These are phyloP conservation scores for Beauveria medogensis DNA, from an alignment of 2,329 filamentous ascomycete species.

Conservation along the genomic window DNA sequence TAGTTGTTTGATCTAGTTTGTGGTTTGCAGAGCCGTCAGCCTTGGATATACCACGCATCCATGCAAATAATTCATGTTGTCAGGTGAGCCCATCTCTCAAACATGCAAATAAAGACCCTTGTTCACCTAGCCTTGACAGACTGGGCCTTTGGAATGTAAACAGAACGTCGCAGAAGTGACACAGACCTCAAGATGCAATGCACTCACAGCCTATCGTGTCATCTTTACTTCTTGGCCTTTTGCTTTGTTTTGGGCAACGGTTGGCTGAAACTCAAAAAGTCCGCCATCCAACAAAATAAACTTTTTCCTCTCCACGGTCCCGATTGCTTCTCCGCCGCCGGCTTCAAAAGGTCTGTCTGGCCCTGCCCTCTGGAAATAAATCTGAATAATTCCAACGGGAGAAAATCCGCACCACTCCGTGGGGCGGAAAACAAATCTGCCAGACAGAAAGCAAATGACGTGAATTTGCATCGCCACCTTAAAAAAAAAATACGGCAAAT, in stretches of 20 bases:
- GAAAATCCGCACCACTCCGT: too few relatives aligned
- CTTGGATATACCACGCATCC: neutral
- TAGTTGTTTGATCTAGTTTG: too few relatives aligned
- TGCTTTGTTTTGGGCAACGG: neutral
- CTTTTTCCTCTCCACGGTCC: neutral
- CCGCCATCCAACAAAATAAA: neutral
- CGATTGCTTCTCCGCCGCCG: neutral
- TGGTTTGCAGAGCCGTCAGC: neutral
- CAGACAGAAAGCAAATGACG: neutral
- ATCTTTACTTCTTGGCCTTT: neutral
- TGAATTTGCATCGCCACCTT: neutral
- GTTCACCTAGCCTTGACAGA: neutral
- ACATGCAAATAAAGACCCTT: neutral
- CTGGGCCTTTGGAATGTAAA: neutral
- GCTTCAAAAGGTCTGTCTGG: neutral
- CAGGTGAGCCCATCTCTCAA: neutral
- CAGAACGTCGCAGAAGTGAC: neutral
- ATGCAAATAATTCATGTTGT: neutral
- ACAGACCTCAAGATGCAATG: neutral
- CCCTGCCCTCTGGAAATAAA: too few relatives aligned
- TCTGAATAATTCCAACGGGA: too few relatives aligned
- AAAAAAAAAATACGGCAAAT: neutral
- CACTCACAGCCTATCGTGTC: neutral
- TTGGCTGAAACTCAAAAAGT: neutral
- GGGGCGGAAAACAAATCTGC: too few relatives aligned